Evolutionary conservation across 495 filamentous ascomycete species (phyloP).

Genomic region (Neurospora sp.): DNA sequence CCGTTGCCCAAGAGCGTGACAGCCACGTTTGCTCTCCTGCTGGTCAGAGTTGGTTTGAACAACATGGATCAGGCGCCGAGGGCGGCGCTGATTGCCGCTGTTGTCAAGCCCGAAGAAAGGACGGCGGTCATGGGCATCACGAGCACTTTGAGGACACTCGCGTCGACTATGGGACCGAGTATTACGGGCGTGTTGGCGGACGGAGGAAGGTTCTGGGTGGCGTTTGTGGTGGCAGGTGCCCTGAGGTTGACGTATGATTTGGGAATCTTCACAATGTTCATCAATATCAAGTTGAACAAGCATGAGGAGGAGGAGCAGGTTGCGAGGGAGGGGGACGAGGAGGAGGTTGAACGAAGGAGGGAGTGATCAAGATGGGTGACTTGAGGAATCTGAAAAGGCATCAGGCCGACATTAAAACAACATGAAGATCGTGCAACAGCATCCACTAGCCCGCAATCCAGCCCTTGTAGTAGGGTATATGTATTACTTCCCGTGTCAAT

Average conservation of each 20-base stretch:
- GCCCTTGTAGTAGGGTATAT: neutral
- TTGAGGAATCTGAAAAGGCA: neutral
- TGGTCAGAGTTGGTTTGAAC: conserved; percentile 50
- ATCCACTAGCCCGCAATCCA: neutral
- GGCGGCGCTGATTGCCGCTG: conserved; percentile 68
- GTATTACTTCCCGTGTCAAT: neutral
- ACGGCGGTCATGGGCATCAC: conserved; percentile 74
- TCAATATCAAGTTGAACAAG: conserved; percentile 35
- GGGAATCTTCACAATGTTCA: conserved; percentile 60
- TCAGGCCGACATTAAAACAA: neutral
- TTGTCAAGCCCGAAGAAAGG: conserved; percentile 61
- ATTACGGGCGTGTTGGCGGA: conserved; percentile 64
- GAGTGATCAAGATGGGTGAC: neutral
- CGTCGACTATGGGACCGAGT: conserved; percentile 54
- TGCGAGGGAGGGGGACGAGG: neutral
- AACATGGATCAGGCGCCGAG: conserved; percentile 78
- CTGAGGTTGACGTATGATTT: conserved; percentile 65
- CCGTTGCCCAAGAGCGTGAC: conserved; percentile 28
- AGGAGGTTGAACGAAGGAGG: neutral
- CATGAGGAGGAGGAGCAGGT: conserved; percentile 18
- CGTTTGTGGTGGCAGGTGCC: conserved; percentile 62
- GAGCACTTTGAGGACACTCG: conserved; percentile 56
- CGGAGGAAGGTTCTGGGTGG: conserved; percentile 55
- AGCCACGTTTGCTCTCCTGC: conserved; percentile 50
- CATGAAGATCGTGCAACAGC: neutral